These are phyloP conservation scores for Ligustrum vulgare DNA, from an alignment of 257 asterid species.

Conservation along the genomic window DNA sequence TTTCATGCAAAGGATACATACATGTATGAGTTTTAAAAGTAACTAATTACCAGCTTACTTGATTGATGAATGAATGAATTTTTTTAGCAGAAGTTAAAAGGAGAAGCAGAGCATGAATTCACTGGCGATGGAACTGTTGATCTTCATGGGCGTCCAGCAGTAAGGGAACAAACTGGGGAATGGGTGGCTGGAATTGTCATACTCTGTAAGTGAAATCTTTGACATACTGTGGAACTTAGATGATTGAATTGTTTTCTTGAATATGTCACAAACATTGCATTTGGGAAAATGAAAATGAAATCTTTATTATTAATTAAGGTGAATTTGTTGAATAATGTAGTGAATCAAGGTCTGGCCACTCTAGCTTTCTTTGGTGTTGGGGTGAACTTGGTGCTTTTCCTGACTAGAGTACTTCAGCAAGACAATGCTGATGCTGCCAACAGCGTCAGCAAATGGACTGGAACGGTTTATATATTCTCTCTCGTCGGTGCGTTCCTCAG, in stretches of 20 bases:
- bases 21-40: not conserved
- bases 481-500: conserved; percentile 96
- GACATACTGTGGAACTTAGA: not conserved
- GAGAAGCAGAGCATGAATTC: conserved; percentile 34
- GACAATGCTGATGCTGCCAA: conserved; percentile 92
- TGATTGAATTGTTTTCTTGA: conserved; percentile 10
- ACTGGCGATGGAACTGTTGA: conserved; percentile 81
- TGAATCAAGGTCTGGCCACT: conserved; percentile 92
- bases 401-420: conserved; percentile 77
- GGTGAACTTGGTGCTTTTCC: conserved; percentile 85
- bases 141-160: conserved; percentile 69
- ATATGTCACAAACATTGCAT: conserved; percentile 10
- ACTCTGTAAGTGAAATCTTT: conserved; percentile 47
- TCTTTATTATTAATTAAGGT: too few relatives aligned
- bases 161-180: conserved; percentile 50
- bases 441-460: conserved; percentile 95
- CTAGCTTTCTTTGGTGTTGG: conserved; percentile 95
- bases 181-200: conserved; percentile 76
- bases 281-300: conserved; percentile 21
- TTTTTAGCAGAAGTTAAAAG: conserved; percentile 31
- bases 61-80: not conserved
- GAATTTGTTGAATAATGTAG: conserved; percentile 36
- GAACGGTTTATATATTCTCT: conserved; percentile 92
- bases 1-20: conserved; percentile 13
- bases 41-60: not conserved